Evolutionary conservation across 257 asterid species (phyloP), one percentile per base, ranked within the genome.

Genomic region (Solanum clarkiae): DNA sequence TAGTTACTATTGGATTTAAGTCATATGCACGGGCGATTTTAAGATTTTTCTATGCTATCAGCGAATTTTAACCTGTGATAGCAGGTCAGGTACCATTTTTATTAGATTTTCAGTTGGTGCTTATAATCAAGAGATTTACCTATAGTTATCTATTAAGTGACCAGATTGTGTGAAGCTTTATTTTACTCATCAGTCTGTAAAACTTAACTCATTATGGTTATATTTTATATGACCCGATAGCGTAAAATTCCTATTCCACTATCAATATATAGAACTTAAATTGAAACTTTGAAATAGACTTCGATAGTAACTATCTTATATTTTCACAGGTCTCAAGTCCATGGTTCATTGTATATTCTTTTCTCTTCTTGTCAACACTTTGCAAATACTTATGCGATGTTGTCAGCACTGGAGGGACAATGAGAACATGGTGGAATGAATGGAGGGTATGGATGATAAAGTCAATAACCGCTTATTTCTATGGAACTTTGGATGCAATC

Each of bases 361-460:
- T 89, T 55, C 62, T 91, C 6, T 95, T 92, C 87, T 13, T 89
- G n/a, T 91, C 94, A 12, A 86, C 94, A 8, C 92, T 88, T 13
- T 71, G 87, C 56, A 93, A 93, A 74, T 89, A 91, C 56, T 62
- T 91, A 32, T 90, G 91, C 77, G 96, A 95, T 83, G 92, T 93
- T 15, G 6, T 90, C 8, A 83, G 84, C 0, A 70, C 80, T 2
- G 93, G 96, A 29, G 87, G 92, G n/a, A 84, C 98, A 36, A 45
- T 91, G 17, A 80, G 55, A 36, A 88, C 91, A 62, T 91, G 93
- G 84, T 87, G 91, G 83, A 91, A 91, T 20, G 98, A 92, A 69
- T 88, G 88, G 72, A 84, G 97, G 51, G 86, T 92, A 51, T 94
- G 95, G 95, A 89, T 91, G 96, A 90, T 93, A 86, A 93, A 88